Evolutionary conservation across 495 filamentous ascomycete species (phyloP), one percentile per base, ranked within the genome.

Genomic region (Penicillium waksmanii): DNA sequence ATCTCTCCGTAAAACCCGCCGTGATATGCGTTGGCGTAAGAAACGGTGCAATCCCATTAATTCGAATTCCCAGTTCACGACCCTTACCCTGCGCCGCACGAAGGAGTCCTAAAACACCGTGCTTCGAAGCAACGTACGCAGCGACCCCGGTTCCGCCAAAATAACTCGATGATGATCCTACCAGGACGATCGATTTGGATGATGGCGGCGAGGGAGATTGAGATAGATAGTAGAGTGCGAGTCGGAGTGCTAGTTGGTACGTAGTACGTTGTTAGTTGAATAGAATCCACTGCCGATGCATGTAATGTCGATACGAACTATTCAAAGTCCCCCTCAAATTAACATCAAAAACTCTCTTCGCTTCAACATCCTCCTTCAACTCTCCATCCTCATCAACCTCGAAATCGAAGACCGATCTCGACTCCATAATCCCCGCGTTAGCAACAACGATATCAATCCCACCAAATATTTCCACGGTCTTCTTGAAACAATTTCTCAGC

Each of bases 351-450:
- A 76, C 68, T 19, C 55, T 61, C 2, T 19, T 57, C 4, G 50
- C 68, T 19, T 73, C 69, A 1, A 27, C 10, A 17, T 50, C 56
- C 57, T 73, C 69, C 12, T 23, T 49, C 5, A 73, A 54, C 4
- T 64, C 43, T 7, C 66, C 68, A 5, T 57, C 63, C 40, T 70
- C 66, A 8, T 67, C 54, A 36, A 55, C 36, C 0, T 64, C 51
- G 10, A 73, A 12, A 42, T 70, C 55, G 2, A 73, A 23, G 0
- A 69, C 56, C 1, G 53, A 18, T 2, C 23, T 18, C 8, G 66
- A 65, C 31, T 83, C 78, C 67, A 82, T 79, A 51, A 90, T 83
- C 31, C 88, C 89, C 5, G 89, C 89, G 65, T 87, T 89, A 49
- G 87, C 85, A 53, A 90, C 81, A 0, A 91, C 84, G 27, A 78